These are phyloP conservation scores for Xanthoconium purpureum DNA, from an alignment of 768 basidiomycete genomes.

Conservation along the genomic window DNA sequence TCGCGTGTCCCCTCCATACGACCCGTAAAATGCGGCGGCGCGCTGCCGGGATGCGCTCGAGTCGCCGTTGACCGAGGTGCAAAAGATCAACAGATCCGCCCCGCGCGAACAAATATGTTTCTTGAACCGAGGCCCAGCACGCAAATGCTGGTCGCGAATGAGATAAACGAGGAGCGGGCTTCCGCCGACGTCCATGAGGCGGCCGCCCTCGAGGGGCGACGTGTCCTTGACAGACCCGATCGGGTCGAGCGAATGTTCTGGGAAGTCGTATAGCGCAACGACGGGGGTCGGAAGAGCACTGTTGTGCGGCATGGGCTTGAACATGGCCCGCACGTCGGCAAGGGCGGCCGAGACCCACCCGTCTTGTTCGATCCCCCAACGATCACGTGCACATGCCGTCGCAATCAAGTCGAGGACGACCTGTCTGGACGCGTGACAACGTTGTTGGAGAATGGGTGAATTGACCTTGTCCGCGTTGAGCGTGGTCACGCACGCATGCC, in stretches of 20 bases:
- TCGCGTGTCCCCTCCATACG: conserved; percentile 27
- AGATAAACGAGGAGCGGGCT: conserved; percentile 17
- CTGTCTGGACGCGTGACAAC: conserved; percentile 27
- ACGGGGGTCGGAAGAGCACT: conserved; percentile 12
- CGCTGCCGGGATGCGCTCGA: conserved; percentile 5
- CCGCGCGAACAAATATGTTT: conserved; percentile 21
- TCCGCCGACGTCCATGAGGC: conserved; percentile 19
- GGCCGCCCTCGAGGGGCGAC: conserved; percentile 19
- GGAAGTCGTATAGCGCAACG: conserved; percentile 24
- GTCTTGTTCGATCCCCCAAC: conserved; percentile 23
- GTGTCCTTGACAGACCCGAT: conserved; percentile 10
- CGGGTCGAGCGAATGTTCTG: conserved; percentile 3
- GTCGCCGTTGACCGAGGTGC: conserved; percentile 11
- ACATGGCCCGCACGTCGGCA: conserved; percentile 24
- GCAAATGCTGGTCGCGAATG: conserved; percentile 22
- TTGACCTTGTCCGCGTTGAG: conserved; percentile 29
- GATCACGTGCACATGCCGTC: conserved; percentile 18
- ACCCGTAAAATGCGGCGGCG: conserved; percentile 15
- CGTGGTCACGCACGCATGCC: conserved; percentile 40
- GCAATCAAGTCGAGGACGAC: conserved; percentile 21
- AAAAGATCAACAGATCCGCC: conserved; percentile 27
- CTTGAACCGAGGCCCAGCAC: conserved; percentile 23
- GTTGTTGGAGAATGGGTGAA: conserved; percentile 27
- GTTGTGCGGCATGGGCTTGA: conserved; percentile 8
- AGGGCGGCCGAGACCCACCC: conserved; percentile 21